phyloP scores from a whole-genome alignment of 2,329 filamentous ascomycete genomes.

The Fusarium algeriense region DNA sequence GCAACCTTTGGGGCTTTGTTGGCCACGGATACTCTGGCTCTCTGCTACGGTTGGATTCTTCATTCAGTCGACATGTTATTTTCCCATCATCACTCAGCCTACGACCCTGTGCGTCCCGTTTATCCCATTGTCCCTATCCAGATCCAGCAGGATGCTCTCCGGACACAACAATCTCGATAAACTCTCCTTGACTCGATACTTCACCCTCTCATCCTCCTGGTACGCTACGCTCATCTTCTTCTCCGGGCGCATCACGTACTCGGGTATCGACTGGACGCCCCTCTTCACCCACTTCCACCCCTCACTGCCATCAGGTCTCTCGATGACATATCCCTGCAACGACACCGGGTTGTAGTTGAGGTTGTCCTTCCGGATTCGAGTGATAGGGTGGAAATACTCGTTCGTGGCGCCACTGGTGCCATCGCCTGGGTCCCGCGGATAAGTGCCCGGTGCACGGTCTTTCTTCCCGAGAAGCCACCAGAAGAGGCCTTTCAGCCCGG shows the following conservation, averaged over 20 bases:
- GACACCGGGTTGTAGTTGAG: not conserved
- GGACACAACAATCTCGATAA: not conserved
- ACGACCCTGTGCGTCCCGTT: not conserved
- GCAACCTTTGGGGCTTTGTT: not conserved
- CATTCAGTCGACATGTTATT: not conserved
- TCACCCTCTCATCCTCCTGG: not conserved
- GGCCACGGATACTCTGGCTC: not conserved
- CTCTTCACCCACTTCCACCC: not conserved
- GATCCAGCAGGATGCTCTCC: not conserved
- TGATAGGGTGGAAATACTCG: not conserved
- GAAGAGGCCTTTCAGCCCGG: not conserved
- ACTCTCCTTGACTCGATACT: not conserved
- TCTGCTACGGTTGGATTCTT: not conserved
- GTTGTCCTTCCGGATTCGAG: not conserved
- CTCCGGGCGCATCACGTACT: not conserved
- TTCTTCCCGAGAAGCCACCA: not conserved
- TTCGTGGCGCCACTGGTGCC: not conserved
- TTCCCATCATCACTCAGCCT: not conserved
- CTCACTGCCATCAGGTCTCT: not conserved
- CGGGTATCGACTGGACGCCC: not conserved
- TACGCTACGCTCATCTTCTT: not conserved
- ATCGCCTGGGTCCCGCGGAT: not conserved
- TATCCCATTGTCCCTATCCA: not conserved
- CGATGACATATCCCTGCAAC: not conserved
- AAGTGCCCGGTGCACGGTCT: not conserved